Base-by-base conservation (phyloP, 257 asterid genomes). In the Solanum etuberosum region DNA sequence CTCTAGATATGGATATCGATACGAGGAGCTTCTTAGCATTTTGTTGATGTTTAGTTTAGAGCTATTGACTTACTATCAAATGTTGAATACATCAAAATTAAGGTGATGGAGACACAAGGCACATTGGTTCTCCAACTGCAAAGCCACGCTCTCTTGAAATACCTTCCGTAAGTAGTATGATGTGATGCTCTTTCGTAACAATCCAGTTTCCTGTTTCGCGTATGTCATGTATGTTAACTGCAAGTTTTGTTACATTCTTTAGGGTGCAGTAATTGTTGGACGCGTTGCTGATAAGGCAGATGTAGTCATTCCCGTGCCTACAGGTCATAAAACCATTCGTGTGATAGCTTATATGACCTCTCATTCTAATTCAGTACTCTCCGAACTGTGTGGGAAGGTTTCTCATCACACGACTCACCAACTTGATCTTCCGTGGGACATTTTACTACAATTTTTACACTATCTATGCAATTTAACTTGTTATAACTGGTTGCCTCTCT, bases 101-200 rank as follows among this genome's bases (percentile, higher is more conserved):
- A 96, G 99, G 99, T 87, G 94, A 96, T 92, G 98, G 99, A 20
- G 96, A 95, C 89, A 54, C 94, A 29, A 90, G 90, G 88, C 98
- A 95, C 92, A 93, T 95, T 35, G 99, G 99, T 54, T 94, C 87
- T 87, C 94, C 92, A 88, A 92, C 94, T 35, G 88, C 93, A 31
- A 90, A 87, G 92, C 98, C 99, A 2, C 90, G 91, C 88, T 91
- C 96, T 74, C 92, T 93, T 61, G 98, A 94, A 86, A 92, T 96
- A 87, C 92, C 90, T 87, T 93, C 98, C 7, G 98, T 95, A 88
- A 93, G 98, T 88, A 84, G 18, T 81, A 23, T 9, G 27, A 9
- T 31, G 40, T 38, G 48, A 70, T 54, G 32, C 2, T 14, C n/a
- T 51, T 78, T 27, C 57, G 14, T 1, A 32, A 8, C 10, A 71